Evolutionary conservation across 2,329 filamentous ascomycete genomes (phyloP).

Genomic region (Zymoseptoria brevis): DNA sequence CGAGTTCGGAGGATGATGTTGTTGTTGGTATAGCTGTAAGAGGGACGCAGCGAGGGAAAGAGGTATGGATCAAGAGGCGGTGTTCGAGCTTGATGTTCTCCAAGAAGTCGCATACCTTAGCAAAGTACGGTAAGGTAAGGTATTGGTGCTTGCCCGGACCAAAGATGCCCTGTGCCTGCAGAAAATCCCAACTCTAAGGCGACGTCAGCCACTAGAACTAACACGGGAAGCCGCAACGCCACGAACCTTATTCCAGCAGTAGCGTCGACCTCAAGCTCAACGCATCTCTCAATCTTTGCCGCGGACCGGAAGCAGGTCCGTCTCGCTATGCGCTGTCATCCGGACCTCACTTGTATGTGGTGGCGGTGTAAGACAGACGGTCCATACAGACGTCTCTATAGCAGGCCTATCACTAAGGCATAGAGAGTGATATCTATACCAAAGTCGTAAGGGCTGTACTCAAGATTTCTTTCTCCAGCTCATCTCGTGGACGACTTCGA

Average conservation of each 20-base stretch:
- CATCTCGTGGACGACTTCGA: constrained; percentile 11
- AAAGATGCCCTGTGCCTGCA: background rate
- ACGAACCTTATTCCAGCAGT: background rate
- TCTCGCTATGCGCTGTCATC: background rate
- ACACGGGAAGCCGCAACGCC: background rate
- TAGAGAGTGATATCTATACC: no score
- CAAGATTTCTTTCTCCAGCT: no score
- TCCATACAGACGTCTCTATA: no score
- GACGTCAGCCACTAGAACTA: background rate
- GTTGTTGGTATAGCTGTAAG: background rate
- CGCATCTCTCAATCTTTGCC: background rate
- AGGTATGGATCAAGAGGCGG: background rate
- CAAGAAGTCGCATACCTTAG: background rate
- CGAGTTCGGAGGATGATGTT: background rate
- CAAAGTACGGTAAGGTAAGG: no score
- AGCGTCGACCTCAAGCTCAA: background rate
- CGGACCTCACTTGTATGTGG: no score
- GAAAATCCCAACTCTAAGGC: background rate
- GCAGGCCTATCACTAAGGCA: no score
- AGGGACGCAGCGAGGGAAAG: background rate
- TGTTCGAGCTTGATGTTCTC: background rate
- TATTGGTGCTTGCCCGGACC: background rate
- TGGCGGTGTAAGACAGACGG: no score
- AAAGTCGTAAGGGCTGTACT: no score
- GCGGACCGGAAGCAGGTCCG: background rate